Evolutionary conservation across 345 rosid species (phyloP), one percentile per base, ranked within the genome.

Genomic region (Populus alba): DNA sequence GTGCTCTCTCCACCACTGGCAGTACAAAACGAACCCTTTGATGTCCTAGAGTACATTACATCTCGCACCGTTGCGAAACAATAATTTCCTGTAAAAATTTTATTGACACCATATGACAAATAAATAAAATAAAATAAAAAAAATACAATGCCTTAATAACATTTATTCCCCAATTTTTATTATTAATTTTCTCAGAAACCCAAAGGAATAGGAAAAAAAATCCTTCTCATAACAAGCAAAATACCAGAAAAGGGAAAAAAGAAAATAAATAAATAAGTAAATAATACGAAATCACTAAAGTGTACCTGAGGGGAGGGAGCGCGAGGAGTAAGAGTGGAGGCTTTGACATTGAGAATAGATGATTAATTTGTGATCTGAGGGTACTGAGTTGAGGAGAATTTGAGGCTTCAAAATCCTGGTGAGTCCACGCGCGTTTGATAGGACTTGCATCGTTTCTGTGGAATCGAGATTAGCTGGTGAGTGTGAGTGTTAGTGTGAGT

Each of bases 381-480:
- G 23, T 7, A 35, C 62, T 1, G 89, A 76, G 73, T 76, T 74
- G 71, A 77, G 31, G 39, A 76, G 39, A 70, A 43, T 7, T 71
- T 62, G 81, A 51, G 86, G 78, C 74, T 82, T 88, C 67, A 86
- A 72, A 66, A 80, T 37, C 80, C 85, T 81, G 80, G 83, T 53
- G 81, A 89, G 63, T 72, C 86, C 81, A 43, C 88, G 85, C 57
- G 88, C 82, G 68, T 53, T 87, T 6, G 89, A 82, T 70, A 86
- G 73, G 23, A 80, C 82, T 76, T 77, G 88, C 92, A 89, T 90
- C 53, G 47, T 43, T 74, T 77, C 20, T 18, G 53, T 3, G 3
- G 73, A 70, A 20, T 72, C 72, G 68, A 66, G 70, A 13, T 33
- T 39, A 63, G 25, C 45, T 66, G 22, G 37, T 22, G 62, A 76